These are phyloP conservation scores for Micractinium conductrix DNA, from an alignment of 139 green algal species.

Conservation along the genomic window DNA sequence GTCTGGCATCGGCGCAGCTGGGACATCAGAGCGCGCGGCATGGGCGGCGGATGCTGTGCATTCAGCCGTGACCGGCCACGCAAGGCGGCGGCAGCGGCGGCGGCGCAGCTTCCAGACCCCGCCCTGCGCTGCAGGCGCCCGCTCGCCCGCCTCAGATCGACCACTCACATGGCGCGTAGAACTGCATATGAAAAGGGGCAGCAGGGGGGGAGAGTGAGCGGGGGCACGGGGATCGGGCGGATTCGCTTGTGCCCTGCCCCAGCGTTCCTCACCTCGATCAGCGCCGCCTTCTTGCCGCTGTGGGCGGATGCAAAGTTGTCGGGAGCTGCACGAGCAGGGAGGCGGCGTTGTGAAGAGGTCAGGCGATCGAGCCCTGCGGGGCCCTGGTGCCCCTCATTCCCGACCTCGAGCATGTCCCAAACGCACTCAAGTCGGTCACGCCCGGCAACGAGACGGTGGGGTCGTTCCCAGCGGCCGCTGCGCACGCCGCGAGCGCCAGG, in stretches of 20 bases:
- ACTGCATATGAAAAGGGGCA: constrained; percentile 47
- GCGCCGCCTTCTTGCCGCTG: constrained; percentile 67
- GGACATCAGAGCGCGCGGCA: too few relatives aligned
- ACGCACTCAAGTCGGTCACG: constrained; percentile 23
- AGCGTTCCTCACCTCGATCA: constrained; percentile 56
- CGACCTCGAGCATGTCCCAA: background rate
- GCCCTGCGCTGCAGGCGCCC: too few relatives aligned
- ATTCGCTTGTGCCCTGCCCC: background rate
- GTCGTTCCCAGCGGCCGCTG: constrained; percentile 8
- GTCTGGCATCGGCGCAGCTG: too few relatives aligned
- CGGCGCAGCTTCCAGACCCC: too few relatives aligned
- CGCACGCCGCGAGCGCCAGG: background rate
- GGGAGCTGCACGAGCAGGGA: constrained; percentile 61
- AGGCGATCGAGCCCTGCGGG: background rate
- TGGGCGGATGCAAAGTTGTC: constrained; percentile 73
- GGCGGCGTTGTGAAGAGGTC: background rate
- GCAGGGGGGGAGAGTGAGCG: background rate
- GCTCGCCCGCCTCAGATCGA: background rate
- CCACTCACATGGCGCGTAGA: constrained; percentile 74
- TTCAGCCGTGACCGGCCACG: too few relatives aligned
- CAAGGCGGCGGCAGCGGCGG: too few relatives aligned
- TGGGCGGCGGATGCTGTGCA: too few relatives aligned
- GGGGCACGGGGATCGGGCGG: background rate
- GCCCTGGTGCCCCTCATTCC: background rate
- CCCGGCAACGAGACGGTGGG: constrained; percentile 6